Evolutionary conservation across 306 rosid species (phyloP), one percentile per base, ranked within the genome.

Genomic region (Quercus gilva): DNA sequence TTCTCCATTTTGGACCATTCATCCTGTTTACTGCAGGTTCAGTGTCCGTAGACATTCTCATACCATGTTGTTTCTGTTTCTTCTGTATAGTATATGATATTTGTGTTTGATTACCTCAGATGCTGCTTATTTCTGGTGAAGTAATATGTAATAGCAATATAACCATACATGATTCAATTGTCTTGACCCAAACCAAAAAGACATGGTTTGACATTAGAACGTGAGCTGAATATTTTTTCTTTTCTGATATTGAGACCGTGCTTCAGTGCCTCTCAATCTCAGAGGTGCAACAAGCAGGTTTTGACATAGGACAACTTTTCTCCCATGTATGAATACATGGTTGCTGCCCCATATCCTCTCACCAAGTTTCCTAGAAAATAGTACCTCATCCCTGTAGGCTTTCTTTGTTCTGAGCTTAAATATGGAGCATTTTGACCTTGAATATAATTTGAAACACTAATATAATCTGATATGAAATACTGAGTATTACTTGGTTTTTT

Each of bases 1-100:
- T 76, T 95, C 99, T 65, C 99, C 99, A 19, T 95, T 95, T 78
- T 95, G 99, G 99, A 95, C 98, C 83, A 82, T 95, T 60, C 99
- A 95, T 82, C 99, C 99, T 60, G 94, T 95, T 81, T 95, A 92
- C 77, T 91, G 96, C 92, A 92, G 99, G 99, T 94, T 71, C 65
- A 75, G 11, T 31, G 41, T 69, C 74, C 64, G 52, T 31, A 21
- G 43, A 19, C 75, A 49, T 80, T 41, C 68, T 20, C 26, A 1
- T 7, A 12, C 73, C 75, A 60, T 37, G 3, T 80, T 77, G 52
- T 31, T 18, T 77, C 13, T 71, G 2, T 76, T 78, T 65, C 33
- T 53, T 83, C 20, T 57, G 2, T 19, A 2, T 6, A 25, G 57
- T 41, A 45, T 73, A 33, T 23, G 45, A 41, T 41, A 41, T 7